Evolutionary conservation across 805 yeast genomes (phyloP), one percentile per base, ranked within the genome.

Genomic region (Schizosaccharomyces octosporus): DNA sequence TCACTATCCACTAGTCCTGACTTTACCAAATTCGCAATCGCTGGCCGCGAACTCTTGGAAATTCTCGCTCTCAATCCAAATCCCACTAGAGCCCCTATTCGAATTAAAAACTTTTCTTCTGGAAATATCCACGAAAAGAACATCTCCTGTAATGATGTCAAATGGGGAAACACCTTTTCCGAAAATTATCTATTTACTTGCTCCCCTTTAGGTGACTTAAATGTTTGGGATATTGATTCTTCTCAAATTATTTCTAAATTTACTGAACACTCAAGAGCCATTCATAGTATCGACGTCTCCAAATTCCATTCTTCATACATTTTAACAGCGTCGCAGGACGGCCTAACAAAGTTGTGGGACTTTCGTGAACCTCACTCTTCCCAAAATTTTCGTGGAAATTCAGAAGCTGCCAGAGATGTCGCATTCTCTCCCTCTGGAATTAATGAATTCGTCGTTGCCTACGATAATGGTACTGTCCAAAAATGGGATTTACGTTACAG

Each of bases 381-480:
- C 66, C 81, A 85, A 24, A 76, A 81, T 7, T 76, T 84, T 63
- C 72, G 73, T 60, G 81, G 84, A 19, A 81, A 81, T 59, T 80
- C 86, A 1, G 97, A 87, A 67, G 84, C 94, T 0, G 75, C 80
- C 2, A 72, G 84, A 64, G 81, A 80, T 61, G 74, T 78, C 5
- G 78, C 77, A 67, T 79, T 78, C 71, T 74, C 78, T 65, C 81
- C 81, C 9, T 79, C 77, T 65, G 76, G 80, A 32, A 71, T 78
- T 3, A 74, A 78, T 63, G 76, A 78, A 51, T 75, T 90, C 61
- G 84, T 88, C 1, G 81, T 89, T 0, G 87, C 86, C 6, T 90
- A 85, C 70, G 97, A 93, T 69, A 81, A 87, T 1, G 98, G 98
- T 17, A 79, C 85, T 2, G 76, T 90, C n/a, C 81, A 85, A 66